Evolutionary conservation across 2,329 filamentous ascomycete genomes (phyloP).

Genomic region (Penicillium sp.): DNA sequence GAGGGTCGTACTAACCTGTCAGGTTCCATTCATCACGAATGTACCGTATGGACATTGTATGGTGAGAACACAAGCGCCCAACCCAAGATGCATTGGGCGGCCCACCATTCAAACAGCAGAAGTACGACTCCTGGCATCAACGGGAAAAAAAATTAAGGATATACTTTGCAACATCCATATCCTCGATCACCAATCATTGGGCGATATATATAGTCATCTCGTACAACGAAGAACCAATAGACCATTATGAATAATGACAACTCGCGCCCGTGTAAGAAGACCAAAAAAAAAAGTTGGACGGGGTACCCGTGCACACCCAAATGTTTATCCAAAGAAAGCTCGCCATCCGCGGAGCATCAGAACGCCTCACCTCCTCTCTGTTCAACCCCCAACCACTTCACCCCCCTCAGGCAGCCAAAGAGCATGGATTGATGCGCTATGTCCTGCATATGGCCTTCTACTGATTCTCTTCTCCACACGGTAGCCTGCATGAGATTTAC

Average conservation of each 20-base stretch:
- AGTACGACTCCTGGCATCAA: background rate
- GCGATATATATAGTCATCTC: background rate
- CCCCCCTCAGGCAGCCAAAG: slow-evolving; percentile 2
- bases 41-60: background rate
- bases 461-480: slow-evolving; percentile 20
- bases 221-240: background rate
- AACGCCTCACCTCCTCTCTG: slow-evolving; percentile 8
- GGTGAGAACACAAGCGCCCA: slow-evolving; percentile 1
- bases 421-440: slow-evolving; percentile 24
- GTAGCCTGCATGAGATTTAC: slow-evolving; percentile 23
- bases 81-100: background rate
- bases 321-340: slow-evolving; percentile 23
- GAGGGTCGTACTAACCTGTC: background rate
- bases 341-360: slow-evolving; percentile 16
- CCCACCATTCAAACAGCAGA: background rate
- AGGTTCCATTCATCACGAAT: background rate
- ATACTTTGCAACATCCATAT: background rate
- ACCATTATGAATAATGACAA: background rate
- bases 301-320: slow-evolving; percentile 20
- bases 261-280: background rate
- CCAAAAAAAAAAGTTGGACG: slow-evolving; percentile 16
- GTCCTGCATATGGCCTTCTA: slow-evolving; percentile 13
- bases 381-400: slow-evolving; percentile 4
- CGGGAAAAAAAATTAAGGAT: background rate
- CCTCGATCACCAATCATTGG: background rate